phyloP scores from a whole-genome alignment of 805 yeast genomes.

The Yarrowia sp. region DNA sequence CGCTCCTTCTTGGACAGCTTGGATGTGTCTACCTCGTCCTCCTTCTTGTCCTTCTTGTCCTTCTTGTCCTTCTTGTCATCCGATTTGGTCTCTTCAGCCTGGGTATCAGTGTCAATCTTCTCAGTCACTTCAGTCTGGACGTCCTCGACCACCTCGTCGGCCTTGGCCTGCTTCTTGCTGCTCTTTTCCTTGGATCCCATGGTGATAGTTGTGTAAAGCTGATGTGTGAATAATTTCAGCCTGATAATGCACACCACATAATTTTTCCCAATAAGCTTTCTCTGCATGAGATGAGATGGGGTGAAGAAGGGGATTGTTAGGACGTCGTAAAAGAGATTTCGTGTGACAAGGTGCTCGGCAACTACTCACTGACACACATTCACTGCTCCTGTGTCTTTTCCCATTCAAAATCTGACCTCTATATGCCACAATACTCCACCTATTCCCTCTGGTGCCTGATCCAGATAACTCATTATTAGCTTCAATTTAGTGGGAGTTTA shows the following conservation, averaged over 20 bases:
- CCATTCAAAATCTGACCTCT: no score
- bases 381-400: no score
- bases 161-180: constrained; percentile 23
- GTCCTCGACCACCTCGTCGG: background rate
- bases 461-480: no score
- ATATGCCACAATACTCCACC: no score
- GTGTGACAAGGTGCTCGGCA: no score
- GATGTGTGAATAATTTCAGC: constrained; percentile 3
- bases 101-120: no score
- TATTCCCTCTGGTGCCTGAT: no score
- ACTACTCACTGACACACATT: no score
- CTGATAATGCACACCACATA: constrained; percentile 31
- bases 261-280: constrained; percentile 30
- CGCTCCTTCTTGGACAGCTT: constrained; percentile 48
- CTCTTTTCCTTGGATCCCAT: constrained; percentile 29
- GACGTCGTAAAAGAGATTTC: no score
- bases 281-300: constrained; percentile 12
- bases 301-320: background rate
- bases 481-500: no score
- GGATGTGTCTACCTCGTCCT: background rate
- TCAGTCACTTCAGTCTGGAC: background rate
- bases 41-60: background rate
- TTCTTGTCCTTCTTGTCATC: background rate
- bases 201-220: constrained; percentile 7
- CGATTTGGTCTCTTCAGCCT: no score